A percentile compares a stretch with the other conserved stretches of the same genome.
Conservation (phyloP, 2,329 filamentous ascomycete genomes). For the Diaporthe caulivora region DNA sequence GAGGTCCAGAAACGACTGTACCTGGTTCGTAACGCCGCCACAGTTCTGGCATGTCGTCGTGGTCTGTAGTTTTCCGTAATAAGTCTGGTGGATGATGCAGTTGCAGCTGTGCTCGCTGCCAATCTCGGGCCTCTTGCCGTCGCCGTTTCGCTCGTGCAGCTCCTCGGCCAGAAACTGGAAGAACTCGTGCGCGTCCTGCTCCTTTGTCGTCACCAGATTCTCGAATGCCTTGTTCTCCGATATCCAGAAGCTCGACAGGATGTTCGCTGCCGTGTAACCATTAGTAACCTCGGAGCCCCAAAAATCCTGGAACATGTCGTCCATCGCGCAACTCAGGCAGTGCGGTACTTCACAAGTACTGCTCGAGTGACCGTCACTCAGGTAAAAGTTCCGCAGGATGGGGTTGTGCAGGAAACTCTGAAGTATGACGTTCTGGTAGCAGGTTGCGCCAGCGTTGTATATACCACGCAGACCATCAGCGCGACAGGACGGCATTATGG, state of each 20-base stretch:
- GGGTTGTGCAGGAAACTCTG: slow-evolving; percentile 96
- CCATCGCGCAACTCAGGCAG: slow-evolving; percentile 78
- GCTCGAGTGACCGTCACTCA: slow-evolving; percentile 88
- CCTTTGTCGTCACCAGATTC: slow-evolving; percentile 88
- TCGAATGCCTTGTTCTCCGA: slow-evolving; percentile 80
- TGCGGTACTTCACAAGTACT: slow-evolving; percentile 75
- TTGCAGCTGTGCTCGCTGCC: slow-evolving; percentile 77
- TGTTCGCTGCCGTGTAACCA: slow-evolving; percentile 89
- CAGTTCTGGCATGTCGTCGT: slow-evolving; percentile 93
- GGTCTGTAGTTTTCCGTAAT: slow-evolving; percentile 91
- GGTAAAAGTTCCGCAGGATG: slow-evolving; percentile 89
- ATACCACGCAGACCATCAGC: slow-evolving; percentile 91
- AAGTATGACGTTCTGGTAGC: slow-evolving; percentile 96
- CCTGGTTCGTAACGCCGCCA: slow-evolving; percentile 82
- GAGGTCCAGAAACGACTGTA: slow-evolving; percentile 92
- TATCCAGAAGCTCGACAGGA: slow-evolving; percentile 91
- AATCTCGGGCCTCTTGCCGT: slow-evolving; percentile 72
- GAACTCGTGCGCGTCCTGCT: slow-evolving; percentile 97
- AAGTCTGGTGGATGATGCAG: slow-evolving; percentile 94
- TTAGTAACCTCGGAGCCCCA: slow-evolving; percentile 83
- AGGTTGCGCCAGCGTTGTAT: slow-evolving; percentile 98
- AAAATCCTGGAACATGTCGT: slow-evolving; percentile 80
- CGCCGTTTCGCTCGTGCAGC: slow-evolving; percentile 84
- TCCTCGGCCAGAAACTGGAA: slow-evolving; percentile 96
- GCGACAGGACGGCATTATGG: slow-evolving; percentile 82